phyloP scores from a whole-genome alignment of 768 basidiomycete species.

The Gyrodon lividus region DNA sequence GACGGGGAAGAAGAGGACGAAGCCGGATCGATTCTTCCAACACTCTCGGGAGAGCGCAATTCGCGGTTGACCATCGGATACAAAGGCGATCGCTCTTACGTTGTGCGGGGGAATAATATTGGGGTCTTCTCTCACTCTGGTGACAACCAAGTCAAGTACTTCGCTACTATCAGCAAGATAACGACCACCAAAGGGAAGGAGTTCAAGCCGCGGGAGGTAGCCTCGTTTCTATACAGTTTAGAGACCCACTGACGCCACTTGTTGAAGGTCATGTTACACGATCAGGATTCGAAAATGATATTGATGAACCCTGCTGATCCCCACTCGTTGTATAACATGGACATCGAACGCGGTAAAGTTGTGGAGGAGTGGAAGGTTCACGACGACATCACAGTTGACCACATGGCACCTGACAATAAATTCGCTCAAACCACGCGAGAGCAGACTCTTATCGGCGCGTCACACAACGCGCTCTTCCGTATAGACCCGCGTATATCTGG shows the following conservation, averaged over 20 bases:
- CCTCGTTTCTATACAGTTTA: slow-evolving; percentile 15
- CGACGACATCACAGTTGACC: slow-evolving; percentile 79
- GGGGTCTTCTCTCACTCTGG: slow-evolving; percentile 82
- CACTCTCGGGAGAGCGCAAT: slow-evolving; percentile 65
- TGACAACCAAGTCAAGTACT: slow-evolving; percentile 75
- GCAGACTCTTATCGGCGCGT: slow-evolving; percentile 90
- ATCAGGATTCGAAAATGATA: slow-evolving; percentile 95
- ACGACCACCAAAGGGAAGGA: slow-evolving; percentile 75
- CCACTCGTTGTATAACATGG: slow-evolving; percentile 84
- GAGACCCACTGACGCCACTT: slow-evolving; percentile 6
- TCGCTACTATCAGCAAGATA: slow-evolving; percentile 83
- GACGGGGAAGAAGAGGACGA: slow-evolving; percentile 46
- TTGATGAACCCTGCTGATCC: slow-evolving; percentile 81
- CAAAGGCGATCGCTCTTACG: slow-evolving; percentile 92
- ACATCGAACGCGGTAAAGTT: slow-evolving; percentile 92
- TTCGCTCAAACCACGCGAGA: slow-evolving; percentile 91
- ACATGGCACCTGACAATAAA: slow-evolving; percentile 91
- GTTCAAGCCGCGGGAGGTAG: slow-evolving; percentile 84
- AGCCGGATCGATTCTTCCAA: slow-evolving; percentile 38
- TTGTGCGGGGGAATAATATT: slow-evolving; percentile 88
- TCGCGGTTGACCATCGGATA: slow-evolving; percentile 92
- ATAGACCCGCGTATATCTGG: slow-evolving; percentile 95
- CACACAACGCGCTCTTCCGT: slow-evolving; percentile 94
- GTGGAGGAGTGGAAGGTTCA: slow-evolving; percentile 99
- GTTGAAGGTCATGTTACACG: slow-evolving; percentile 88